Percentiles rank a stretch among this genome's conserved stretches.
Evolutionary conservation across 768 basidiomycete species (phyloP).

Genomic region (Tylopilus plumbeoviolaceoides): DNA sequence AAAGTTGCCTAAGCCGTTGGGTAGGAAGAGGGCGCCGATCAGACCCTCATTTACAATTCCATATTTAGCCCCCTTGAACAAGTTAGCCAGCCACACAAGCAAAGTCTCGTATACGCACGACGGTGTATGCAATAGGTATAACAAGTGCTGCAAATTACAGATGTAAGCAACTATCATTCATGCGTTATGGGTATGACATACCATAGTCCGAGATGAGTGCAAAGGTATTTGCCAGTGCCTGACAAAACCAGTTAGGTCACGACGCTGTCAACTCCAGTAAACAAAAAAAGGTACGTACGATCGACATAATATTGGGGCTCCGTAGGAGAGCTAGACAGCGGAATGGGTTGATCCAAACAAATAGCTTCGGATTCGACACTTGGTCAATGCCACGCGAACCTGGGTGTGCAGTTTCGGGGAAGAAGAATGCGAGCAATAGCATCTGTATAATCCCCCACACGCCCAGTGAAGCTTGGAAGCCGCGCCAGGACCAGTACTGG

Average conservation of each 20-base stretch:
- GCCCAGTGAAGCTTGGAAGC: conserved; percentile 49
- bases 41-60: conserved; percentile 20
- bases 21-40: conserved; percentile 25
- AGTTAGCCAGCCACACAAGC: background rate
- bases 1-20: conserved; percentile 25
- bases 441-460: conserved; percentile 38
- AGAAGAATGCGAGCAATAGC: conserved; percentile 37
- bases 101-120: conserved; percentile 38
- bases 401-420: conserved; percentile 71
- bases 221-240: conserved; percentile 39
- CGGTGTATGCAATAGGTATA: conserved; percentile 61
- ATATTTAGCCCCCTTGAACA: conserved; percentile 43
- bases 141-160: conserved; percentile 35
- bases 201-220: conserved; percentile 27
- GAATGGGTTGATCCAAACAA: conserved; percentile 59
- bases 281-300: conserved; percentile 38
- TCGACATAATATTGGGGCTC: conserved; percentile 53
- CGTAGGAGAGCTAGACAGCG: conserved; percentile 45
- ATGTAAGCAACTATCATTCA: background rate
- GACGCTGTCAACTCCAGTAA: background rate
- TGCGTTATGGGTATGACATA: conserved; percentile 26
- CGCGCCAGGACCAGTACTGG: conserved; percentile 64
- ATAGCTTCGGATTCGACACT: conserved; percentile 18
- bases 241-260: conserved; percentile 12
- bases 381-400: conserved; percentile 53